Base-by-base conservation (phyloP, 345 rosid genomes). In the Mangifera indica region DNA sequence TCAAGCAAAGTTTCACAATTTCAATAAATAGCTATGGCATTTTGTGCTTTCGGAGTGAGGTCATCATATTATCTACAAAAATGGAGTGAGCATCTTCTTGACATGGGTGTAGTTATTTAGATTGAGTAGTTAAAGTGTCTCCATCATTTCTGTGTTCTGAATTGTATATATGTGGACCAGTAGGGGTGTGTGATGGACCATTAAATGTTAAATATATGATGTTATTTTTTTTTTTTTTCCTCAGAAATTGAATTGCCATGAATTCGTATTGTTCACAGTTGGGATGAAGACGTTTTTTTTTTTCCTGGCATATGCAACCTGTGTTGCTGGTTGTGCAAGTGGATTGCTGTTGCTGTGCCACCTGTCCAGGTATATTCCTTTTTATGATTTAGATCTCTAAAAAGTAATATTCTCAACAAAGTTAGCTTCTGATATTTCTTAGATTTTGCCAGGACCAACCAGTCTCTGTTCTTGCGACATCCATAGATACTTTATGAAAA, bases 141-240 rank as follows among this genome's bases (percentile, higher is more conserved):
- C n/a, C 53, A n/a, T 77, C 80, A 32, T 34, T 21, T 26, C 0
- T 44, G 60, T 62, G 18, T 61, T 22, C 29, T 34, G 64, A 52
- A 55, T 34, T 68, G 55, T 24, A 46, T 34, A 55, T 53, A 20
- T 48, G 54, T 55, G 80, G 77, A 68, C 77, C 73, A 72, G 73
- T 44, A 24, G 68, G 44, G 34, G 46, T 60, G 29, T 12, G 4
- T 32, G 18, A 49, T 42, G 80, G 76, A 34, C 77, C 73, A 72
- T 25, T 60, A 2, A 24, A 54, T 18, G 15, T 18, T 29, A 44
- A 17, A 18, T 60, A 37, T 60, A 67, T 3, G 32, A 29, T 29
- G 32, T 29, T 29, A 29, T 3, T 1, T 29, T 29, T 18, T 0
- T 2, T 12, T 37, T 6, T 0, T 2, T 12, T 37, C 0, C 42